Conservation (phyloP, 495 filamentous ascomycete genomes). For the Penicillium egyptiacum region DNA sequence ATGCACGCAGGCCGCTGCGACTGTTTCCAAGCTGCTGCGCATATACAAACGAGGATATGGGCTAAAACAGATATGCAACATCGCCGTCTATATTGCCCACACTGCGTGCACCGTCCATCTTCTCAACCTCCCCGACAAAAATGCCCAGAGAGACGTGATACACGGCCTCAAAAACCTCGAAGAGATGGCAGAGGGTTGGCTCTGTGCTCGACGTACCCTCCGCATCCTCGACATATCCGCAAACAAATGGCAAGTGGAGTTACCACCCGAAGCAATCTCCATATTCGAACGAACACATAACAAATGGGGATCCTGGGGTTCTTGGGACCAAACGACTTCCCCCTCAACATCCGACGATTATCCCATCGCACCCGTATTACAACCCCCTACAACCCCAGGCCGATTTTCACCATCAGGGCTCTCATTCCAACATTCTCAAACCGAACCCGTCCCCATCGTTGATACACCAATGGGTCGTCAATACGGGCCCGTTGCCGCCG, state of each 20-base stretch:
- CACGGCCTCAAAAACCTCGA: conserved; percentile 91
- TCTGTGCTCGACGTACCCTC: conserved; percentile 82
- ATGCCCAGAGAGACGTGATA: conserved; percentile 80
- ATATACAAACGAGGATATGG: conserved; percentile 92
- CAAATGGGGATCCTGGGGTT: conserved; percentile 54
- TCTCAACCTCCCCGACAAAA: conserved; percentile 87
- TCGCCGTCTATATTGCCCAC: conserved; percentile 92
- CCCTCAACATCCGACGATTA: conserved; percentile 39
- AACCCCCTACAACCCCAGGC: conserved; percentile 20
- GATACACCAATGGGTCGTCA: conserved; percentile 17
- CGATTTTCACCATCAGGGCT: conserved; percentile 21
- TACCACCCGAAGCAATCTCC: conserved; percentile 77
- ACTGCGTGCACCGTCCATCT: conserved; percentile 92
- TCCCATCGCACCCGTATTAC: conserved; percentile 17
- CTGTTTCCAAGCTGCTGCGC: conserved; percentile 87
- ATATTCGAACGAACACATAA: conserved; percentile 66
- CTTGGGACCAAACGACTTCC: conserved; percentile 43
- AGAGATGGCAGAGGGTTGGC: conserved; percentile 94
- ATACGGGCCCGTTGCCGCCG: conserved; percentile 16
- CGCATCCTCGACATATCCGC: conserved; percentile 83
- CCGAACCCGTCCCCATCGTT: conserved; percentile 15
- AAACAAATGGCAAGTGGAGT: conserved; percentile 79
- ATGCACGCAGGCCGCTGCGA: conserved; percentile 83
- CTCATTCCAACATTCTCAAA: conserved; percentile 13
- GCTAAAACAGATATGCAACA: conserved; percentile 89